Conservation (phyloP, 345 rosid genomes). For the Psidium friedrichsthalianum region DNA sequence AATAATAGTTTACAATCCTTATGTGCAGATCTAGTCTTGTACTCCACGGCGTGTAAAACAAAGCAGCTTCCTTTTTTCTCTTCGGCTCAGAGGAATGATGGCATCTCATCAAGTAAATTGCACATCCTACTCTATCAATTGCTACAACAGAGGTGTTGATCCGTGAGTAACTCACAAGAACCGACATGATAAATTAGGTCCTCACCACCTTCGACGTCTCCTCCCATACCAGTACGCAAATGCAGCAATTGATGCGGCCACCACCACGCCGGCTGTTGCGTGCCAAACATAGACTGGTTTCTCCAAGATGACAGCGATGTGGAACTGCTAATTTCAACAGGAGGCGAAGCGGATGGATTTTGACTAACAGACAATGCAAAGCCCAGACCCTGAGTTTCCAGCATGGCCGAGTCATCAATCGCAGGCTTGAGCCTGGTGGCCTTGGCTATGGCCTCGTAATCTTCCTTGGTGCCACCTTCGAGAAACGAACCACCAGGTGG, state of each 20-base stretch:
- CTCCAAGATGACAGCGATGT: slow-evolving; percentile 27
- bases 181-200: not conserved
- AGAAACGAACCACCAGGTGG: slow-evolving; percentile 75
- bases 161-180: not conserved
- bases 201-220: slow-evolving; percentile 79
- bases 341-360: slow-evolving; percentile 15
- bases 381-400: slow-evolving; percentile 52
- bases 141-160: slow-evolving; percentile 14
- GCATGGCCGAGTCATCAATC: slow-evolving; percentile 37
- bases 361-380: slow-evolving; percentile 50
- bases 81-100: not conserved
- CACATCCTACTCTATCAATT: slow-evolving; percentile 11
- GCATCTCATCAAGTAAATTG: not conserved
- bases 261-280: slow-evolving; percentile 57
- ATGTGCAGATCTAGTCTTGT: not conserved
- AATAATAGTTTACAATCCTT: not conserved
- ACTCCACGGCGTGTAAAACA: not conserved
- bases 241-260: slow-evolving; percentile 77
- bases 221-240: slow-evolving; percentile 90
- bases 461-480: slow-evolving; percentile 92
- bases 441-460: slow-evolving; percentile 69
- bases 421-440: slow-evolving; percentile 59
- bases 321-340: slow-evolving; percentile 1
- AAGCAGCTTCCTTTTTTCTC: not conserved
- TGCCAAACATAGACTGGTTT: slow-evolving; percentile 49